These are phyloP conservation scores for Thielaviopsis punctulata DNA, from an alignment of 2,329 filamentous ascomycete species.

Conservation along the genomic window DNA sequence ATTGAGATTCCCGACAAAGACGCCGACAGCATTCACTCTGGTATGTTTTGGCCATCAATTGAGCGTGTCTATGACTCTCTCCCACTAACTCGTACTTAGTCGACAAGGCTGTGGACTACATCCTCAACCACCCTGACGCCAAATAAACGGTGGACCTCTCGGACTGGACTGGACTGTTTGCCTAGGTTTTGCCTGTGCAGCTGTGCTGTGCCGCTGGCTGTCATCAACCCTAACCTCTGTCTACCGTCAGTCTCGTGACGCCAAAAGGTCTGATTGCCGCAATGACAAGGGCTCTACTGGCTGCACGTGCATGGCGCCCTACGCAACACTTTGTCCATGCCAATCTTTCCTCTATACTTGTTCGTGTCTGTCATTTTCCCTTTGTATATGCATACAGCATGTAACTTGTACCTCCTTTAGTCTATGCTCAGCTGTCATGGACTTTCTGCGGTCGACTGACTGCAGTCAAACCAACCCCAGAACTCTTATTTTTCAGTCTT, in stretches of 20 bases:
- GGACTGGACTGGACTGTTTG: background rate
- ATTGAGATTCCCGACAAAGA: constrained; percentile 98
- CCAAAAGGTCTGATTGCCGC: too few relatives aligned
- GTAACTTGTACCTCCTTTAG: background rate
- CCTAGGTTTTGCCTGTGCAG: background rate
- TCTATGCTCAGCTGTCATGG: background rate
- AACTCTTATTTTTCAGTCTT: constrained; percentile 13
- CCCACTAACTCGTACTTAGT: constrained; percentile 33
- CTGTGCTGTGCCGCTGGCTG: background rate
- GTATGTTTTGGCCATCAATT: constrained; percentile 37
- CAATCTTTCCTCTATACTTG: background rate
- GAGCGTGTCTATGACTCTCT: background rate
- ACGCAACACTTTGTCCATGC: too few relatives aligned
- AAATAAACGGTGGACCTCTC: constrained; percentile 29
- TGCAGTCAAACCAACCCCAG: background rate
- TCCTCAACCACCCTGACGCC: constrained; percentile 82
- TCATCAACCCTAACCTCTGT: too few relatives aligned
- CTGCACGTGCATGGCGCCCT: too few relatives aligned
- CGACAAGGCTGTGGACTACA: constrained; percentile 89
- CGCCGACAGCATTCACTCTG: constrained; percentile 81
- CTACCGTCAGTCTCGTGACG: too few relatives aligned
- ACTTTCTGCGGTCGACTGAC: background rate
- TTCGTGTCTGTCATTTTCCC: background rate
- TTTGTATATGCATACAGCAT: background rate
- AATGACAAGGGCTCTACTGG: too few relatives aligned